These are phyloP conservation scores for Penicillium herquei DNA, from an alignment of 495 filamentous ascomycete genomes.

Conservation along the genomic window DNA sequence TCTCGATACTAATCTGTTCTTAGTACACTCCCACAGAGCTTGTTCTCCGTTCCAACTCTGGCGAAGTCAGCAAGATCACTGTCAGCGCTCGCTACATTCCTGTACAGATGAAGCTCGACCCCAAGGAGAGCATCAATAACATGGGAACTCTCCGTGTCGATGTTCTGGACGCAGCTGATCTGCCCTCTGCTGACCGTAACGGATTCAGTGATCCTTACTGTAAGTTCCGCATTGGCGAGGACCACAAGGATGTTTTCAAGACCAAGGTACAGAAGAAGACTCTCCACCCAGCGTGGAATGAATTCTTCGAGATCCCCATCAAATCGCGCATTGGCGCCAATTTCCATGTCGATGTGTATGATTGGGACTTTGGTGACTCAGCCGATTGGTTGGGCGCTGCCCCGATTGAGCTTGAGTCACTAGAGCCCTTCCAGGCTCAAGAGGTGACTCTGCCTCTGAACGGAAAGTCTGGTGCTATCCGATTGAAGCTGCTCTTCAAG, in stretches of 20 bases:
- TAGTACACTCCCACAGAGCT: constrained; percentile 81
- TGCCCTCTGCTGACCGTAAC: constrained; percentile 91
- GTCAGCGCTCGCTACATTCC: constrained; percentile 94
- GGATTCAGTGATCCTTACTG: constrained; percentile 96
- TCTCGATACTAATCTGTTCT: no score
- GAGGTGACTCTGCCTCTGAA: constrained; percentile 75
- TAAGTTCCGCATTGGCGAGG: constrained; percentile 85
- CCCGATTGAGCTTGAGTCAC: constrained; percentile 71
- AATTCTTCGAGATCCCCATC: constrained; percentile 82
- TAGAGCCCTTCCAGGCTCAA: constrained; percentile 81
- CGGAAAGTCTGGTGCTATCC: constrained; percentile 83
- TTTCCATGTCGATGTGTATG: constrained; percentile 80
- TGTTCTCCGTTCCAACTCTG: constrained; percentile 69
- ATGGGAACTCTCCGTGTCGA: constrained; percentile 91
- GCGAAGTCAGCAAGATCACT: constrained; percentile 75
- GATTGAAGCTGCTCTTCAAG: constrained; percentile 87
- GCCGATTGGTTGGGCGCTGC: constrained; percentile 80
- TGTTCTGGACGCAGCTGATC: constrained; percentile 80
- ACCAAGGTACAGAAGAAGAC: constrained; percentile 97
- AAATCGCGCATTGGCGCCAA: constrained; percentile 81
- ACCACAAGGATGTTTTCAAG: constrained; percentile 83
- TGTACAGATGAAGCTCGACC: constrained; percentile 88
- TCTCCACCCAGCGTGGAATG: constrained; percentile 90
- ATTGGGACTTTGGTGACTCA: constrained; percentile 94
- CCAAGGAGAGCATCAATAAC: constrained; percentile 96